These are phyloP conservation scores for Coprinellus micaceus DNA, from an alignment of 768 basidiomycete genomes.

Conservation along the genomic window DNA sequence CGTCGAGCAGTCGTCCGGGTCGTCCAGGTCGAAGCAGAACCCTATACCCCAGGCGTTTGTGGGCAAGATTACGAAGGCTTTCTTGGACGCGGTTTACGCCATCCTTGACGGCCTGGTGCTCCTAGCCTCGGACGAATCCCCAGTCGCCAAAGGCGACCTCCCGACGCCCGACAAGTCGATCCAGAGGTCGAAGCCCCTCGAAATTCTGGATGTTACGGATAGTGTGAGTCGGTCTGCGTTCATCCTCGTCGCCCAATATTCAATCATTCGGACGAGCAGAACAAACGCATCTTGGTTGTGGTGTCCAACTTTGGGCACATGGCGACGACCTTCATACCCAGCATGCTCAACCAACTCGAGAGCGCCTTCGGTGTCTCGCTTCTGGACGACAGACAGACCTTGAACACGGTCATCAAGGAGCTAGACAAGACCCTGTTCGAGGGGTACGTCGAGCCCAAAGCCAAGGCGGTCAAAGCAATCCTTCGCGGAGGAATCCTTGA, in stretches of 20 bases:
- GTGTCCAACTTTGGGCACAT: slow-evolving; percentile 86
- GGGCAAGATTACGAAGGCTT: slow-evolving; percentile 75
- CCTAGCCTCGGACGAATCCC: slow-evolving; percentile 70
- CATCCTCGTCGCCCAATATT: slow-evolving; percentile 7
- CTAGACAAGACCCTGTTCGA: slow-evolving; percentile 89
- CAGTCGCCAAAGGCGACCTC: slow-evolving; percentile 38
- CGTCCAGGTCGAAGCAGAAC: slow-evolving; percentile 54
- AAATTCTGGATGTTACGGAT: slow-evolving; percentile 58
- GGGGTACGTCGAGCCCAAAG: slow-evolving; percentile 80
- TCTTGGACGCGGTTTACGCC: slow-evolving; percentile 80
- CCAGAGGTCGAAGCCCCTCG: slow-evolving; percentile 46
- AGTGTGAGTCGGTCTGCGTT: slow-evolving; percentile 41
- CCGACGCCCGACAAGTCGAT: slow-evolving; percentile 28
- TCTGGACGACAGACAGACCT: slow-evolving; percentile 70
- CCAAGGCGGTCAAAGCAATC: slow-evolving; percentile 60
- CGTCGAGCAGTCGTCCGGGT: slow-evolving; percentile 51
- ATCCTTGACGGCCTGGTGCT: slow-evolving; percentile 84
- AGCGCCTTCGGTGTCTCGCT: slow-evolving; percentile 69
- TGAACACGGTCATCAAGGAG: slow-evolving; percentile 74
- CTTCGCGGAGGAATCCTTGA: slow-evolving; percentile 79
- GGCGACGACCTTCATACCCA: slow-evolving; percentile 64
- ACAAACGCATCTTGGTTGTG: slow-evolving; percentile 81
- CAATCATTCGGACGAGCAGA: slow-evolving; percentile 51
- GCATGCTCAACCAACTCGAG: slow-evolving; percentile 78
- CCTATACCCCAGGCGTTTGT: slow-evolving; percentile 61